Conservation (phyloP, 805 yeast genomes). For the Wickerhamiella sergipiensis region DNA sequence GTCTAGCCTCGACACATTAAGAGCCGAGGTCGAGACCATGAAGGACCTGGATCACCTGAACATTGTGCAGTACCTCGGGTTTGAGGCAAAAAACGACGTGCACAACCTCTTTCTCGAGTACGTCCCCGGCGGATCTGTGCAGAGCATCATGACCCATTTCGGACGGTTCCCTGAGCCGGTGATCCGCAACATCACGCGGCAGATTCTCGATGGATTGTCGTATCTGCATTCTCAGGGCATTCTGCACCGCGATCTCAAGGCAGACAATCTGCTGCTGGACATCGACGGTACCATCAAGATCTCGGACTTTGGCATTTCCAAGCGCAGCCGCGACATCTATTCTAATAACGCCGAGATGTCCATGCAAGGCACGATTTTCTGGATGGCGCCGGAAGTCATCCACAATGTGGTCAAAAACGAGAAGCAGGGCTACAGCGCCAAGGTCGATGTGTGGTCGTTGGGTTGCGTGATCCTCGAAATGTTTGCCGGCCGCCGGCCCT, state of each 20-base stretch:
- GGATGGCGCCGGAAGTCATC: slow-evolving; percentile 99
- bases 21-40: slow-evolving; percentile 83
- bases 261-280: slow-evolving; percentile 81
- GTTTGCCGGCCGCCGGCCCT: slow-evolving; percentile 95
- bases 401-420: slow-evolving; percentile 61
- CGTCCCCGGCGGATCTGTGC: slow-evolving; percentile 96
- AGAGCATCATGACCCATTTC: slow-evolving; percentile 64
- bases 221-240: slow-evolving; percentile 81
- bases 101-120: slow-evolving; percentile 86
- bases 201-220: slow-evolving; percentile 72
- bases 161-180: slow-evolving; percentile 76
- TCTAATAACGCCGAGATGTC: slow-evolving; percentile 91
- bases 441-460: slow-evolving; percentile 94
- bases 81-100: slow-evolving; percentile 59
- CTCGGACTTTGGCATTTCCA: slow-evolving; percentile 93
- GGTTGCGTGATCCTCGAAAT: slow-evolving; percentile 96
- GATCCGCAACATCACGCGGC: slow-evolving; percentile 59
- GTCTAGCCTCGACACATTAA: slow-evolving; percentile 67
- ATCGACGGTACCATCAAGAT: slow-evolving; percentile 89
- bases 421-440: slow-evolving; percentile 90
- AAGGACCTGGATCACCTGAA: slow-evolving; percentile 88
- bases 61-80: slow-evolving; percentile 92
- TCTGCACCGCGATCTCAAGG: slow-evolving; percentile 85
- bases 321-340: slow-evolving; percentile 70
- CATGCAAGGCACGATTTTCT: slow-evolving; percentile 95